A percentile compares a stretch with the other conserved stretches of the same genome.
These are phyloP conservation scores for Cardamine resedifolia DNA, from an alignment of 345 rosid species.

Conservation along the genomic window DNA sequence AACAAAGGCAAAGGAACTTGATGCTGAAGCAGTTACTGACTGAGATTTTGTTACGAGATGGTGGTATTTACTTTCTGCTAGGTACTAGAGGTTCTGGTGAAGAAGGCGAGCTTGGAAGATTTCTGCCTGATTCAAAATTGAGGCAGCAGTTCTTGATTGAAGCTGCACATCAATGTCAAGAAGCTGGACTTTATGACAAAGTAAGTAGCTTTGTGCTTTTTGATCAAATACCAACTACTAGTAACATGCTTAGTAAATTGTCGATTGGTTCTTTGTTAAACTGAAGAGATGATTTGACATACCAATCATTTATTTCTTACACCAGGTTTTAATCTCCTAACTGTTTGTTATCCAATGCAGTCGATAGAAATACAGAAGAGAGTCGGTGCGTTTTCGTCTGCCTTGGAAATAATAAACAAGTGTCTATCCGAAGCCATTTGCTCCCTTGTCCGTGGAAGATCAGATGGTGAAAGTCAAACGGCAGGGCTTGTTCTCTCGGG, in stretches of 20 bases:
- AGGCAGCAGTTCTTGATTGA: constrained; percentile 78
- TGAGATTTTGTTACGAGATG: constrained; percentile 75
- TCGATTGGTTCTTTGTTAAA: constrained; percentile 1
- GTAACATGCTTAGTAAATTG: not conserved
- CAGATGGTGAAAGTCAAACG: constrained; percentile 84
- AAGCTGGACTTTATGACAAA: constrained; percentile 72
- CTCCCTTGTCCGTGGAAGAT: constrained; percentile 70
- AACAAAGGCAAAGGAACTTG: constrained; percentile 72
- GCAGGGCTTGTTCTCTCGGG: constrained; percentile 77
- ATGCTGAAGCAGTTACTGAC: constrained; percentile 83
- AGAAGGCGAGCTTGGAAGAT: constrained; percentile 79
- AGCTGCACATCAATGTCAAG: constrained; percentile 76
- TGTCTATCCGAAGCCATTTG: constrained; percentile 82
- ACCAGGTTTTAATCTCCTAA: not conserved
- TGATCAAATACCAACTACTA: not conserved
- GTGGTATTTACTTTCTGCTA: constrained; percentile 69
- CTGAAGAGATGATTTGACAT: not conserved
- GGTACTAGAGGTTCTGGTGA: constrained; percentile 78
- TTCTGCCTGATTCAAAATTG: constrained; percentile 51
- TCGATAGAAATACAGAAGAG: constrained; percentile 79
- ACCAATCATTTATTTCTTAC: not conserved
- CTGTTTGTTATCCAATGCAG: constrained; percentile 36
- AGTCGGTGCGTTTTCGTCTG: constrained; percentile 80
- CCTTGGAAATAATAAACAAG: constrained; percentile 78
- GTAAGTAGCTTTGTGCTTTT: constrained; percentile 43